phyloP scores from a whole-genome alignment of 305 asterid genomes.

The Solanum hybrid region DNA sequence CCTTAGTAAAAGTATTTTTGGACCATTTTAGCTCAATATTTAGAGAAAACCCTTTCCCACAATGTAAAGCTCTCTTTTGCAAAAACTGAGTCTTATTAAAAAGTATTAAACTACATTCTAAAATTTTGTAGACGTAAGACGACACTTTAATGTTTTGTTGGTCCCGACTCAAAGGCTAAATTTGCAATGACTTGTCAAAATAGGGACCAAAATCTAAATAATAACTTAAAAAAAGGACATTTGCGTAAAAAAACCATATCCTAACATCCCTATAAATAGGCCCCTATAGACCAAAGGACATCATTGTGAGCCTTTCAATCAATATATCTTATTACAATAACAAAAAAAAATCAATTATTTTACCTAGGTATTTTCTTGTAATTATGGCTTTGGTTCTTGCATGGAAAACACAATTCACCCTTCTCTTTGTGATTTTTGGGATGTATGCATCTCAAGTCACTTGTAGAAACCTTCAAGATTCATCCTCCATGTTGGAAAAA shows the following conservation, averaged over 20 bases:
- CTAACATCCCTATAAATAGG: neutral
- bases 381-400: neutral
- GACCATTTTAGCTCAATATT: neutral
- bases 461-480: neutral
- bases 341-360: neutral
- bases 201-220: neutral
- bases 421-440: neutral
- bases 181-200: neutral
- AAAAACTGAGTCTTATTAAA: neutral
- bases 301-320: neutral
- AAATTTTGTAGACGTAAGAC: neutral
- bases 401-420: neutral
- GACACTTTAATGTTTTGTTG: neutral
- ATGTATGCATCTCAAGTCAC: neutral
- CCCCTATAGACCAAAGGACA: neutral
- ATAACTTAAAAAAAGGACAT: neutral
- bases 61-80: neutral
- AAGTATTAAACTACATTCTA: neutral
- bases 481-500: neutral
- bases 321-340: neutral
- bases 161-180: neutral
- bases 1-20: neutral
- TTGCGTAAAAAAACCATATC: neutral
- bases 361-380: neutral
- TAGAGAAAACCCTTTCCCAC: neutral